Conservation (phyloP, 768 basidiomycete genomes). For the Mycena pura region DNA sequence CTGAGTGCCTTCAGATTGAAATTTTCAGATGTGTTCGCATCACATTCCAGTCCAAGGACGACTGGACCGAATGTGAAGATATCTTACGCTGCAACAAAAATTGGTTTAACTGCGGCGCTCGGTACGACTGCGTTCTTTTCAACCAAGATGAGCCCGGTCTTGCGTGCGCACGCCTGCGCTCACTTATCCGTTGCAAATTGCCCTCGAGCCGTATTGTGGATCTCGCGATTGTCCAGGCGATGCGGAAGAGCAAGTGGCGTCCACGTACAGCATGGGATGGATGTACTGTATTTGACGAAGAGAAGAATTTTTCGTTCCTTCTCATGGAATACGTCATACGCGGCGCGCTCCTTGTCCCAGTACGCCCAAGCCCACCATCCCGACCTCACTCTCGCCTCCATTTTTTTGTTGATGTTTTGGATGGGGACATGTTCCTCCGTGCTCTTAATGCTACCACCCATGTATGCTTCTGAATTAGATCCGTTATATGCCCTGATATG, state of each 20-base stretch:
- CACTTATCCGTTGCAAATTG: too few relatives aligned
- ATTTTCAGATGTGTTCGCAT: too few relatives aligned
- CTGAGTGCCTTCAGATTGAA: too few relatives aligned
- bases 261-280: constrained; percentile 12
- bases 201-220: neutral
- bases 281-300: neutral
- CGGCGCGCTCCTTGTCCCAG: neutral
- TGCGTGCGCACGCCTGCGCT: too few relatives aligned
- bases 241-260: neutral
- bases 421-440: constrained; percentile 5
- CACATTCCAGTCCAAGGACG: too few relatives aligned
- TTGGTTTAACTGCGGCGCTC: too few relatives aligned
- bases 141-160: too few relatives aligned
- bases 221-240: constrained; percentile 3
- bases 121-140: too few relatives aligned
- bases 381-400: neutral
- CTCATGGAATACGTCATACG: constrained; percentile 9
- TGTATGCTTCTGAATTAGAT: neutral
- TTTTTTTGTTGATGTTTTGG: neutral
- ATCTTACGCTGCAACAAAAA: too few relatives aligned
- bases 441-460: neutral
- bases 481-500: too few relatives aligned
- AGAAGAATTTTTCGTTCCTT: neutral
- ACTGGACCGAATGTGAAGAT: too few relatives aligned
- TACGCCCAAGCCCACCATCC: neutral